phyloP scores from a whole-genome alignment of 768 basidiomycete species.

The Suillus bovinus region DNA sequence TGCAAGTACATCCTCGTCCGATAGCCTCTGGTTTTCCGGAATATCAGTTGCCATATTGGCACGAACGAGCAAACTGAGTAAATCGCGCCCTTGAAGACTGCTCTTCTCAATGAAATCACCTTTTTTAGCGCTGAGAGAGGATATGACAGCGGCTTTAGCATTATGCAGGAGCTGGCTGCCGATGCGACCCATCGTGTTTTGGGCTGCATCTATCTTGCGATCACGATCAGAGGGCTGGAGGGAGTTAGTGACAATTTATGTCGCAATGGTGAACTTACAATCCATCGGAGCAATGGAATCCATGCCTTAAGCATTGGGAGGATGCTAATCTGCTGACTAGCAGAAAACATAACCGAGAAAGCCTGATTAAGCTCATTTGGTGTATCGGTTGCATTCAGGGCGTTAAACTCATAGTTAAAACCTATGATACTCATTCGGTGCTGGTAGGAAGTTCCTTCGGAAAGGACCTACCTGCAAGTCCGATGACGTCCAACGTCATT shows the following conservation, averaged over 20 bases:
- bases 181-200: slow-evolving; percentile 47
- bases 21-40: slow-evolving; percentile 52
- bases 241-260: neutral
- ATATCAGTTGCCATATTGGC: too few relatives aligned
- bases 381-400: slow-evolving; percentile 26
- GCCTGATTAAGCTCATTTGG: slow-evolving; percentile 35
- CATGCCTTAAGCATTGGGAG: slow-evolving; percentile 34
- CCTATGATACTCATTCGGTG: slow-evolving; percentile 24
- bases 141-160: slow-evolving; percentile 45
- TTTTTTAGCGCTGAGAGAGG: slow-evolving; percentile 18
- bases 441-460: neutral
- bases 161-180: slow-evolving; percentile 48
- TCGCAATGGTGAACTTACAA: slow-evolving; percentile 34
- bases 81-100: too few relatives aligned
- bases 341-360: slow-evolving; percentile 31
- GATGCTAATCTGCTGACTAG: slow-evolving; percentile 13
- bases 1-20: slow-evolving; percentile 61
- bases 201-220: slow-evolving; percentile 29
- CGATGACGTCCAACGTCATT: slow-evolving; percentile 44
- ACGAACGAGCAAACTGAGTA: too few relatives aligned
- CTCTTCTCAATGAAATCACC: slow-evolving; percentile 32
- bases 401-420: slow-evolving; percentile 38
- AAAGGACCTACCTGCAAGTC: slow-evolving; percentile 35
- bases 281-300: slow-evolving; percentile 37
- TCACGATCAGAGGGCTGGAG: slow-evolving; percentile 24